A percentile compares a stretch with the other conserved stretches of the same genome.
Evolutionary conservation across 176 grass and related monocot genomes (phyloP).

Genomic region (Melocanna baccifera): DNA sequence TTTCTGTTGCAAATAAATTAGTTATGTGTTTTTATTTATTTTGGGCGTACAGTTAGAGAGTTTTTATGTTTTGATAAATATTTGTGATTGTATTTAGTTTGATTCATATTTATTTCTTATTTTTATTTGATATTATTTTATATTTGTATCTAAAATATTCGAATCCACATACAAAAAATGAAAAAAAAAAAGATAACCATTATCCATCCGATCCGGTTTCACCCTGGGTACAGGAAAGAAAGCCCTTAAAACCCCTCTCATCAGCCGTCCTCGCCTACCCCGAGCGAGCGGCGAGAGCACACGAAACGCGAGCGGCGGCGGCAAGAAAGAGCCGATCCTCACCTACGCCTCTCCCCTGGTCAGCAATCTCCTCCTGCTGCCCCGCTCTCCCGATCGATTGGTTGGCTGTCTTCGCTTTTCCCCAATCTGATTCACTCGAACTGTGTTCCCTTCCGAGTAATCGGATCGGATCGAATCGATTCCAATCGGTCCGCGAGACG

Average conservation of each 20-base stretch:
- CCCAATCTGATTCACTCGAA: background rate
- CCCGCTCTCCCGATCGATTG: background rate
- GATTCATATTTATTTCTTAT: too few relatives aligned
- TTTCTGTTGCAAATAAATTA: background rate
- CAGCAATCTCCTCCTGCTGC: background rate
- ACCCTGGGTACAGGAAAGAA: too few relatives aligned
- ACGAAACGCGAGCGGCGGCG: background rate
- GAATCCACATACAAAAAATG: too few relatives aligned
- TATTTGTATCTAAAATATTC: too few relatives aligned
- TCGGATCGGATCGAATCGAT: background rate
- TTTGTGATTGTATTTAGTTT: too few relatives aligned
- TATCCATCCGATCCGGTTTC: too few relatives aligned
- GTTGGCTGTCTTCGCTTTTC: background rate
- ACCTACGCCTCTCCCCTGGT: background rate
- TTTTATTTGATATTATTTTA: too few relatives aligned
- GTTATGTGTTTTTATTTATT: too few relatives aligned
- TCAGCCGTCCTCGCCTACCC: constrained; percentile 9
- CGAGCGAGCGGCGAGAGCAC: background rate
- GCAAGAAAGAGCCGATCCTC: constrained; percentile 17
- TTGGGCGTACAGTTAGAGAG: too few relatives aligned
- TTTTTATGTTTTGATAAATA: too few relatives aligned
- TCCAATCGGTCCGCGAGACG: background rate
- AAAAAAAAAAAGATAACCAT: too few relatives aligned
- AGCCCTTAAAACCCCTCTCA: constrained; percentile 16
- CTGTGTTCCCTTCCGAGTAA: background rate